Evolutionary conservation across 129 eudicot species (phyloP).

Genomic region (Flaveria bidentis): DNA sequence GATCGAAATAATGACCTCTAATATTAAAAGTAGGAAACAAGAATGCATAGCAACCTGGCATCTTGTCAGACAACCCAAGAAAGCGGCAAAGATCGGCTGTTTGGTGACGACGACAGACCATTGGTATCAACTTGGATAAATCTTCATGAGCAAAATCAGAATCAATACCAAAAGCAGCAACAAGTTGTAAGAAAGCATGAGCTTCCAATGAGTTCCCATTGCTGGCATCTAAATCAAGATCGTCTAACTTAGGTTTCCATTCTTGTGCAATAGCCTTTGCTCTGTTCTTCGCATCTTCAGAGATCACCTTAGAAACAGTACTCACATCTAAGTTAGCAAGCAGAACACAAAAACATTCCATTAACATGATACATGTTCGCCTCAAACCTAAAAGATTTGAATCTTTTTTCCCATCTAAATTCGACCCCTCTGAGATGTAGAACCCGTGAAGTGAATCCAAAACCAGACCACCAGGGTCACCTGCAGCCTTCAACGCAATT

Average conservation of each 20-base stretch:
- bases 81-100: slow-evolving; percentile 91
- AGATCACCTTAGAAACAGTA: slow-evolving; percentile 51
- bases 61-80: slow-evolving; percentile 88
- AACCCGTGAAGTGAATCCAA: slow-evolving; percentile 77
- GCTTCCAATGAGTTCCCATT: slow-evolving; percentile 84
- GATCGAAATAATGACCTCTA: background rate
- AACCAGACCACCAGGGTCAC: slow-evolving; percentile 75
- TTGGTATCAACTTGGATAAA: slow-evolving; percentile 74
- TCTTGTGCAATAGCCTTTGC: slow-evolving; percentile 89
- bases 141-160: slow-evolving; percentile 74
- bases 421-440: slow-evolving; percentile 38
- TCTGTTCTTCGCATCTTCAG: slow-evolving; percentile 55
- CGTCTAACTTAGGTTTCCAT: slow-evolving; percentile 92
- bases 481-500: slow-evolving; percentile 70
- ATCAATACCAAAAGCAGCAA: slow-evolving; percentile 53
- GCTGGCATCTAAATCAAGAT: slow-evolving; percentile 84
- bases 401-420: slow-evolving; percentile 75
- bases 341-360: slow-evolving; percentile 80
- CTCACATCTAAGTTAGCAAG: slow-evolving; percentile 42
- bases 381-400: slow-evolving; percentile 77
- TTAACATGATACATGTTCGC: slow-evolving; percentile 83
- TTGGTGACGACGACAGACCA: slow-evolving; percentile 96
- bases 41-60: slow-evolving; percentile 70
- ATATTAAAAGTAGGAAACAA: background rate
- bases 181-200: slow-evolving; percentile 18